Percentiles rank a stretch among this genome's conserved stretches.
Evolutionary conservation across 306 rosid genomes (phyloP).

Genomic region (Ormosia semicastrata): DNA sequence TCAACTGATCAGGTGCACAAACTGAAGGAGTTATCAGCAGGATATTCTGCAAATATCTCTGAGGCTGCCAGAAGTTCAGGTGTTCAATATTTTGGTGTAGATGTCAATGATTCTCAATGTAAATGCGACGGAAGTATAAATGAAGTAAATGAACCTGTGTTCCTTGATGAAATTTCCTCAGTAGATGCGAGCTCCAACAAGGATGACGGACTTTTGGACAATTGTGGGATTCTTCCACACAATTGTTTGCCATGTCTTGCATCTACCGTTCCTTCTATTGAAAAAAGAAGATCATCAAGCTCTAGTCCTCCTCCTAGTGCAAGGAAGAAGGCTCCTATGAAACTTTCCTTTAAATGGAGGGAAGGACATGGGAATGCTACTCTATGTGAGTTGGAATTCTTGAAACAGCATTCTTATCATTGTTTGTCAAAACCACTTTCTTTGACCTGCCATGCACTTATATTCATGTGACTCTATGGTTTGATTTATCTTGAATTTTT

Average conservation of each 20-base stretch:
- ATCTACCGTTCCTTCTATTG: conserved; percentile 60
- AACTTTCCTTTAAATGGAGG: conserved; percentile 69
- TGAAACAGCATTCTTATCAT: conserved; percentile 3
- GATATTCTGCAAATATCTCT: conserved; percentile 32
- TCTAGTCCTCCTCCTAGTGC: conserved; percentile 73
- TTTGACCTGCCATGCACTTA: background rate
- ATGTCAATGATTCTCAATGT: conserved; percentile 40
- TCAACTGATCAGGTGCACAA: conserved; percentile 45
- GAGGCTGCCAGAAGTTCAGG: conserved; percentile 44
- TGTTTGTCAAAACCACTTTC: background rate
- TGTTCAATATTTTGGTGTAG: conserved; percentile 35
- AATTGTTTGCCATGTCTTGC: conserved; percentile 92
- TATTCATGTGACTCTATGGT: background rate
- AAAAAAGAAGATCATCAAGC: conserved; percentile 76
- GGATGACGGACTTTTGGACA: conserved; percentile 65
- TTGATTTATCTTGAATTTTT: background rate
- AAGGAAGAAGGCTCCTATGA: conserved; percentile 62
- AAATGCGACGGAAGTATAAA: conserved; percentile 40
- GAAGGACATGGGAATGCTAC: conserved; percentile 65
- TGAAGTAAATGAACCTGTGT: conserved; percentile 69
- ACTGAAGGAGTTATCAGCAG: conserved; percentile 28
- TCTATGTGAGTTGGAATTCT: conserved; percentile 59
- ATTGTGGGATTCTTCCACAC: conserved; percentile 87
- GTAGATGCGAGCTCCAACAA: conserved; percentile 61
- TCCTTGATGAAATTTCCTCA: conserved; percentile 70